Conservation (phyloP, 2,329 filamentous ascomycete genomes). For the Sordariomycetes sp. region DNA sequence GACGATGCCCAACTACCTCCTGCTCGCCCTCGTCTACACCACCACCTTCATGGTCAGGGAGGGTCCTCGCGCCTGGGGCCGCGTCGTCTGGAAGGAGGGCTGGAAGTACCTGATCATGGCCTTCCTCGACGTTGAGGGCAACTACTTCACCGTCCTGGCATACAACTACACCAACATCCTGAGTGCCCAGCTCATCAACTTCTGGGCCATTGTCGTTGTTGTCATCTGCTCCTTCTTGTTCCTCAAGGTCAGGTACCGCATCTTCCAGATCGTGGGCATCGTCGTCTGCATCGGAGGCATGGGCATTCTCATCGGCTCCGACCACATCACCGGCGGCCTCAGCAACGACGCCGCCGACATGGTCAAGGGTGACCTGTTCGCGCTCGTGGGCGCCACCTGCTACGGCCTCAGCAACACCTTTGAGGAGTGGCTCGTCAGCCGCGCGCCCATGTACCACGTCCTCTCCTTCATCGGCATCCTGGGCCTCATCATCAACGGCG, state of each 20-base stretch:
- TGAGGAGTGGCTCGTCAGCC: constrained; percentile 89
- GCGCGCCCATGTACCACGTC: constrained; percentile 84
- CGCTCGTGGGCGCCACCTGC: constrained; percentile 76
- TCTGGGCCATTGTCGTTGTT: constrained; percentile 95
- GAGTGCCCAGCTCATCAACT: constrained; percentile 92
- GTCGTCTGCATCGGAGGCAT: constrained; percentile 84
- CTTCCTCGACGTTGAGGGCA: constrained; percentile 91
- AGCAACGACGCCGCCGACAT: constrained; percentile 59
- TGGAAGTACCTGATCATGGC: constrained; percentile 93
- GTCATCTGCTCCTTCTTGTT: constrained; percentile 76
- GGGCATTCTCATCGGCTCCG: constrained; percentile 76
- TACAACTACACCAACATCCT: constrained; percentile 90
- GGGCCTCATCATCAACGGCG: constrained; percentile 83
- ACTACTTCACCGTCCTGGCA: constrained; percentile 94
- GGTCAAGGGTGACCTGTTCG: constrained; percentile 89
- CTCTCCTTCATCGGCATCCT: constrained; percentile 84
- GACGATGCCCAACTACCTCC: constrained; percentile 86
- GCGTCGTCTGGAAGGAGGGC: constrained; percentile 58
- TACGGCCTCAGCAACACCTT: constrained; percentile 89
- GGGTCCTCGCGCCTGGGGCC: constrained; percentile 61
- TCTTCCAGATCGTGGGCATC: constrained; percentile 78
- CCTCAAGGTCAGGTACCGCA: constrained; percentile 81
- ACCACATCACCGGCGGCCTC: constrained; percentile 73
- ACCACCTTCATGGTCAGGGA: constrained; percentile 70
- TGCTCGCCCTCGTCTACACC: constrained; percentile 77